phyloP scores from a whole-genome alignment of 352 stramenopile genomes.

The Globisporangium splendens region DNA sequence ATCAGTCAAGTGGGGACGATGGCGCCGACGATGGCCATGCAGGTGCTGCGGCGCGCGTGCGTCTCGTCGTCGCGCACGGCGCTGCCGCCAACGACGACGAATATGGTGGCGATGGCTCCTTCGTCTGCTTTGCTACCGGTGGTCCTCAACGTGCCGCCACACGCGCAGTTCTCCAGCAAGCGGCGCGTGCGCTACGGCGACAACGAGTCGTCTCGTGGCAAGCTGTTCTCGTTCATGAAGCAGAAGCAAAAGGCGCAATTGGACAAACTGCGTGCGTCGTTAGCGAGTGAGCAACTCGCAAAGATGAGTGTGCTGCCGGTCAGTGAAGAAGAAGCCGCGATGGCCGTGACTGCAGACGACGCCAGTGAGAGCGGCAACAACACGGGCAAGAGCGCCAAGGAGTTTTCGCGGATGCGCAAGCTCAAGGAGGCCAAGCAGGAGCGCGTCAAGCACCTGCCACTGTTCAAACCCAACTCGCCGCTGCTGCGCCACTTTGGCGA shows the following conservation, averaged over 20 bases:
- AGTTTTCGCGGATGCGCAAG: conserved; percentile 55
- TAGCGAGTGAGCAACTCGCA: conserved; percentile 24
- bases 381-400: conserved; percentile 19
- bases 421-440: conserved; percentile 48
- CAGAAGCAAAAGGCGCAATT: conserved; percentile 47
- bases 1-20: too few relatives aligned
- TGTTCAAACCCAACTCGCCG: conserved; percentile 60
- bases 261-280: conserved; percentile 28
- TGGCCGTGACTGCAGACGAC: background rate
- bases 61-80: background rate
- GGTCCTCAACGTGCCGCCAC: background rate
- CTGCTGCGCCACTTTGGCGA: conserved; percentile 46
- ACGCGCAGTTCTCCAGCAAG: conserved; percentile 35
- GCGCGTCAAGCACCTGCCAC: conserved; percentile 56
- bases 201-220: conserved; percentile 16
- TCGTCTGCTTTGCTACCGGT: background rate
- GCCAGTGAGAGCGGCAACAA: conserved; percentile 1
- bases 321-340: conserved; percentile 8
- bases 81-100: background rate
- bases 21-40: background rate
- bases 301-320: conserved; percentile 5
- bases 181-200: conserved; percentile 18
- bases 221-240: conserved; percentile 25
- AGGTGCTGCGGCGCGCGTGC: conserved; percentile 1
- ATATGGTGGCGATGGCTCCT: background rate